Conservation (phyloP, 768 basidiomycete species). For the Stropharia rugosoannulata region DNA sequence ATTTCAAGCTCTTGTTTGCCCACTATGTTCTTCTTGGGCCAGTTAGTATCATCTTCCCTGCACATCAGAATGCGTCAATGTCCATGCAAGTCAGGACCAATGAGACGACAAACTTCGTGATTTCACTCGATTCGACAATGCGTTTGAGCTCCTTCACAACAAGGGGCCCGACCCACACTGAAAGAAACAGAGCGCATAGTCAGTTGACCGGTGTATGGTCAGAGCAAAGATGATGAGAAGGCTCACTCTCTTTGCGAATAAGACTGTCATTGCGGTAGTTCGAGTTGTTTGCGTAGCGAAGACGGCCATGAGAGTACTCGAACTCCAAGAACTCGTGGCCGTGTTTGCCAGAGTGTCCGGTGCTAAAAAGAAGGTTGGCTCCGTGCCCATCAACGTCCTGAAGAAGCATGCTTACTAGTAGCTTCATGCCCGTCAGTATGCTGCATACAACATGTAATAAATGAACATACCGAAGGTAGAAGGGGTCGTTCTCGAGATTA, state of each 20-base stretch:
- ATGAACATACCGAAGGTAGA: conserved; percentile 65
- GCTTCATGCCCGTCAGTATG: conserved; percentile 24
- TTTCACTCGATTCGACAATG: conserved; percentile 90
- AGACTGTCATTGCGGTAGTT: conserved; percentile 98
- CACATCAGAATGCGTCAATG: not conserved
- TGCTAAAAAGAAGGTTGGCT: conserved; percentile 43
- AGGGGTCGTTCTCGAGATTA: conserved; percentile 67
- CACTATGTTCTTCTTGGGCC: conserved; percentile 99
- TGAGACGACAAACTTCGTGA: conserved; percentile 72
- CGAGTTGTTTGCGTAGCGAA: conserved; percentile 98
- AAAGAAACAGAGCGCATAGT: not conserved
- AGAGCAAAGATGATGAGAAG: conserved; percentile 13
- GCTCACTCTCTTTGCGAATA: conserved; percentile 97
- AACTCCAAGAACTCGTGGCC: conserved; percentile 99
- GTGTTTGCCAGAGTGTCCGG: conserved; percentile 98
- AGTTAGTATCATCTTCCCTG: conserved; percentile 97
- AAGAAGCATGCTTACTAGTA: conserved; percentile 39
- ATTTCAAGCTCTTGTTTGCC: conserved; percentile 99
- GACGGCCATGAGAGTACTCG: conserved; percentile 94
- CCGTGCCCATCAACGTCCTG: conserved; percentile 8
- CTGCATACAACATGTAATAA: no score
- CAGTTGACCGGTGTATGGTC: not conserved
- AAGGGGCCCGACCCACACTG: conserved; percentile 94
- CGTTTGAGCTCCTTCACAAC: conserved; percentile 94
- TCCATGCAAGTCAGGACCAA: not conserved